Evolutionary conservation across 768 basidiomycete species (phyloP).

Genomic region (Naganishia randhawae): DNA sequence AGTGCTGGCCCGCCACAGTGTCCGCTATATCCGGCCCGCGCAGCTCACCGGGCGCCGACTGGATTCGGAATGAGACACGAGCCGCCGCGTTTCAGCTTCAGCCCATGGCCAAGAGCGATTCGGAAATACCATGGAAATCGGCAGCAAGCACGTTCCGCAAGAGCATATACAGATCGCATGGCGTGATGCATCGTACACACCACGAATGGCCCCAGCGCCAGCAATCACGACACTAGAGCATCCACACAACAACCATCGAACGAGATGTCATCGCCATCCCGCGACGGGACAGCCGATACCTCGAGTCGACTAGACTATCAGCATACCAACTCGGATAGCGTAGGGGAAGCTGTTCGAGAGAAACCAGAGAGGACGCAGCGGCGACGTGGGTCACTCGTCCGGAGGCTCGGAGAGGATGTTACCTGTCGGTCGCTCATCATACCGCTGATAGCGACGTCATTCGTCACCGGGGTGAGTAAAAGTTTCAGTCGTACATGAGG

Average conservation of each 20-base stretch:
- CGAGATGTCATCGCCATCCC: background rate
- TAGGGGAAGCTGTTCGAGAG: too few species aligned
- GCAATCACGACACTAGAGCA: background rate
- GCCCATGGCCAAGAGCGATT: background rate
- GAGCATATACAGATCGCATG: background rate
- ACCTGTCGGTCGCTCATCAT: background rate
- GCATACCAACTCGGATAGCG: too few species aligned
- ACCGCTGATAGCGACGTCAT: constrained; percentile 14
- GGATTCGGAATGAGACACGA: too few species aligned
- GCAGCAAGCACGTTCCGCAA: too few species aligned
- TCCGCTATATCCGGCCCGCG: too few species aligned
- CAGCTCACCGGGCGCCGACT: too few species aligned
- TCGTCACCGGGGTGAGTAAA: constrained; percentile 10
- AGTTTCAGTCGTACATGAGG: background rate
- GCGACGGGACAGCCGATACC: too few species aligned
- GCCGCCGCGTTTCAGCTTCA: background rate
- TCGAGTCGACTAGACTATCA: background rate
- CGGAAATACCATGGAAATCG: background rate
- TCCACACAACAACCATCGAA: background rate
- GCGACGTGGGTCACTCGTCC: background rate
- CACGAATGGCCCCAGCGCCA: background rate
- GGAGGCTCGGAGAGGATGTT: background rate
- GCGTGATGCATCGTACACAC: background rate
- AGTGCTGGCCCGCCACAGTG: too few species aligned
- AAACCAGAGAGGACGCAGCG: background rate